Conservation (phyloP, 768 basidiomycete genomes). For the Termitomyces sp. region DNA sequence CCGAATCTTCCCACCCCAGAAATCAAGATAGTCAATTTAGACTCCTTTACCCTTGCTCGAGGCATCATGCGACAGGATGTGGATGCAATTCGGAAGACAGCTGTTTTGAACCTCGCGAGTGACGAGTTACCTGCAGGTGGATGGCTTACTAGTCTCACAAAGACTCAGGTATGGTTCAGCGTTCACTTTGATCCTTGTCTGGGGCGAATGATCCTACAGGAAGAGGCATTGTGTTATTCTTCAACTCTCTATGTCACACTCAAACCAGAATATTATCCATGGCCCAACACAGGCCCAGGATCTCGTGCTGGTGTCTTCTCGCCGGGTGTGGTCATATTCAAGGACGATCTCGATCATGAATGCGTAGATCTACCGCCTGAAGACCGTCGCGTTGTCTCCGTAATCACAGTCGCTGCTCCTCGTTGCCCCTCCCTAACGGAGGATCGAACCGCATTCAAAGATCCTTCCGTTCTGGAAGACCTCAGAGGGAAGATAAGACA, state of each 20-base stretch:
- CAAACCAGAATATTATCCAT: conserved; percentile 39
- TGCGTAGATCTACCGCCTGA: conserved; percentile 30
- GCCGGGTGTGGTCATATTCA: conserved; percentile 45
- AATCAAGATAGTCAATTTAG: conserved; percentile 31
- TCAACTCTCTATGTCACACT: conserved; percentile 43
- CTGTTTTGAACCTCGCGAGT: conserved; percentile 40
- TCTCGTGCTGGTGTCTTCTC: conserved; percentile 40
- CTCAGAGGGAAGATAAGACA: conserved; percentile 41
- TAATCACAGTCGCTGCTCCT: conserved; percentile 46
- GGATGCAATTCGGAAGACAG: conserved; percentile 24
- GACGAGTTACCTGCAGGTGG: conserved; percentile 30
- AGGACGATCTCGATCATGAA: conserved; percentile 40
- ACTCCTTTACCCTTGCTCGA: conserved; percentile 35
- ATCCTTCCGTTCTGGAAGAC: conserved; percentile 28
- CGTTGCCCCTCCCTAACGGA: conserved; percentile 27
- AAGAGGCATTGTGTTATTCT: conserved; percentile 47
- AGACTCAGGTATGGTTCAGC: conserved; percentile 27
- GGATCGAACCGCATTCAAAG: conserved; percentile 20
- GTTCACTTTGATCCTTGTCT: not conserved
- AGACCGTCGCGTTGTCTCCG: conserved; percentile 37
- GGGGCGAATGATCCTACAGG: conserved; percentile 21
- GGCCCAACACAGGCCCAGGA: conserved; percentile 41
- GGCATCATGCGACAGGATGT: conserved; percentile 24
- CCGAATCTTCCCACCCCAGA: conserved; percentile 16
- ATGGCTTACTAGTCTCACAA: conserved; percentile 26